Conservation (phyloP, 225 moss, liverwort and hornwort species). For the Straminergon stramineum region DNA sequence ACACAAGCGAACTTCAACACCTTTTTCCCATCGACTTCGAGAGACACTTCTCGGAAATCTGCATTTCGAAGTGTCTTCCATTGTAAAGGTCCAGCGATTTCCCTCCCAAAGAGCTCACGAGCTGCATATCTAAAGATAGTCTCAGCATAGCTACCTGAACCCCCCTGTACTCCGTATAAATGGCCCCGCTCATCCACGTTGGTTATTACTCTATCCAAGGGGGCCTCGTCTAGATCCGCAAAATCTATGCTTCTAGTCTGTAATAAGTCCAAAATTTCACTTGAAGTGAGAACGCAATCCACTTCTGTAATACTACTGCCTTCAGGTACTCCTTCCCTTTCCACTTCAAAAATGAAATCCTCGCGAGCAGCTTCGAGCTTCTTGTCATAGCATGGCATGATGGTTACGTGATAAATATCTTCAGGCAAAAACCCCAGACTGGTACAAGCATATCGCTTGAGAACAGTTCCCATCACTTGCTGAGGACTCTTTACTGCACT, state of each 20-base stretch:
- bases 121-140: slow-evolving; percentile 72
- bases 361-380: slow-evolving; percentile 97
- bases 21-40: slow-evolving; percentile 65
- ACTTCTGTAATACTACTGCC: slow-evolving; percentile 59
- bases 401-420: slow-evolving; percentile 78
- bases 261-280: slow-evolving; percentile 76
- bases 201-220: slow-evolving; percentile 68
- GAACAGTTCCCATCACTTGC: slow-evolving; percentile 88
- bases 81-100: slow-evolving; percentile 51
- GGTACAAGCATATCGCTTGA: slow-evolving; percentile 56
- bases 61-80: slow-evolving; percentile 74
- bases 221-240: slow-evolving; percentile 48
- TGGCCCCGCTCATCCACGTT: slow-evolving; percentile 79
- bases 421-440: slow-evolving; percentile 63
- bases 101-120: slow-evolving; percentile 55
- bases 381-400: slow-evolving; percentile 99
- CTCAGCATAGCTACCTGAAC: slow-evolving; percentile 92
- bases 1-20: slow-evolving; percentile 88
- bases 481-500: slow-evolving; percentile 97
- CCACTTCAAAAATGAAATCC: slow-evolving; percentile 82
- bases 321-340: slow-evolving; percentile 11
- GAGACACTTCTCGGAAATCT: slow-evolving; percentile 67
- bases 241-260: slow-evolving; percentile 53
- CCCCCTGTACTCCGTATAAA: slow-evolving; percentile 79
- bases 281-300: slow-evolving; percentile 91